Conservation (phyloP, 1,139 yeast genomes). For the Zygosaccharomyces pseudobailii region DNA sequence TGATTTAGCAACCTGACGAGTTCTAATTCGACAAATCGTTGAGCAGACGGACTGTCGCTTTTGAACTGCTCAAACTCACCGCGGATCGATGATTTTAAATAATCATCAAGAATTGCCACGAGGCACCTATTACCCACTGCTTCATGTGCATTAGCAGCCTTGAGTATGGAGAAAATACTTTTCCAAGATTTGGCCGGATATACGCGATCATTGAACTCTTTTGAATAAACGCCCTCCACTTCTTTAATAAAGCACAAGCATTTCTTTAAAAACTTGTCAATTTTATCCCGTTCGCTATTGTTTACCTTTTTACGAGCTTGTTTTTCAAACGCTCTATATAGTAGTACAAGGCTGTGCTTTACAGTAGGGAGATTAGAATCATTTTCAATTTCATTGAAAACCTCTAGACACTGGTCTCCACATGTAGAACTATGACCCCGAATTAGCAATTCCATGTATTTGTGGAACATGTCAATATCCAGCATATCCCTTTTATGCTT, state of each 20-base stretch:
- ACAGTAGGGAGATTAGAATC: slow-evolving; percentile 11
- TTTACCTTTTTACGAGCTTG: slow-evolving; percentile 19
- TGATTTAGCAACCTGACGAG: slow-evolving; percentile 21
- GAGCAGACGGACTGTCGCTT: slow-evolving; percentile 5
- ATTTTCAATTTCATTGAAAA: slow-evolving; percentile 16
- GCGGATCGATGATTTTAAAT: slow-evolving; percentile 13
- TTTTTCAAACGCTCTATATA: slow-evolving; percentile 24
- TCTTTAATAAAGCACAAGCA: slow-evolving; percentile 16
- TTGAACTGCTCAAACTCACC: slow-evolving; percentile 10
- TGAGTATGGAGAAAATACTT: slow-evolving; percentile 13
- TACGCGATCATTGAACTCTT: slow-evolving; percentile 8
- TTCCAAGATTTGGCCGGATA: slow-evolving; percentile 18
- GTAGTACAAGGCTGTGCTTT: slow-evolving; percentile 16
- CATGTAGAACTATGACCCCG: slow-evolving; percentile 19
- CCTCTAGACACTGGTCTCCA: slow-evolving; percentile 16
- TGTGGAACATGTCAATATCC: slow-evolving; percentile 19
- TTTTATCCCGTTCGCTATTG: slow-evolving; percentile 9
- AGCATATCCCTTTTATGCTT: slow-evolving; percentile 9
- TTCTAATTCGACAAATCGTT: slow-evolving; percentile 22
- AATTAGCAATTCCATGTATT: slow-evolving; percentile 17
- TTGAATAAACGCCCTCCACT: slow-evolving; percentile 13
- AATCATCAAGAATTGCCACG: slow-evolving; percentile 17
- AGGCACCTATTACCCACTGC: slow-evolving; percentile 6
- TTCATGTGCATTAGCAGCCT: slow-evolving; percentile 7
- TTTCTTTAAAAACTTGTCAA: slow-evolving; percentile 9